A percentile compares a stretch with the other conserved stretches of the same genome.
These are phyloP conservation scores for Podaxis sp. DNA, from an alignment of 768 basidiomycete genomes.

Conservation along the genomic window DNA sequence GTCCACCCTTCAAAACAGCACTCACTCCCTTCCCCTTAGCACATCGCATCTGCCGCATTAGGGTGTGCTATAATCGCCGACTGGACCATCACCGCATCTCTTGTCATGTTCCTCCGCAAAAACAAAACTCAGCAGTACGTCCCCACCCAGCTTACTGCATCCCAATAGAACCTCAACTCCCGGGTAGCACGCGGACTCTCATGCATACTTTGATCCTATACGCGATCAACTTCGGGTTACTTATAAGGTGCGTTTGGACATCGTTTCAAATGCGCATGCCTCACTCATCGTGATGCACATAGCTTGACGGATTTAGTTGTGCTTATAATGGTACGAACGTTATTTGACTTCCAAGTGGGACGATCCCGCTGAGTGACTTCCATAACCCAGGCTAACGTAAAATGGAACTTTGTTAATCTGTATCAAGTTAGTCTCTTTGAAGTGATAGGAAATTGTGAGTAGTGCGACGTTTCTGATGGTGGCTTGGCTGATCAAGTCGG, in stretches of 20 bases:
- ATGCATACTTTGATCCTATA: neutral
- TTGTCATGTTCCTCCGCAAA: neutral
- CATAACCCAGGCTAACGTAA: neutral
- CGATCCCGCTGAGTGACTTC: no score
- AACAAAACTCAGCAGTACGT: neutral
- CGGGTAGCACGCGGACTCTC: neutral
- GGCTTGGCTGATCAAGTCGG: neutral
- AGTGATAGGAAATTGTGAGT: slow-evolving; percentile 8
- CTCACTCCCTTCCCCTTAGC: neutral
- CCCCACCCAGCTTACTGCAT: no score
- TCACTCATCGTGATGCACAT: neutral
- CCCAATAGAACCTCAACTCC: neutral
- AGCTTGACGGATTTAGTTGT: slow-evolving; percentile 4
- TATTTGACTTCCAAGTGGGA: neutral
- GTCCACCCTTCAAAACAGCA: neutral
- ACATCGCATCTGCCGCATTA: neutral
- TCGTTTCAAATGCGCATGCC: neutral
- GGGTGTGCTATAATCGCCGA: neutral
- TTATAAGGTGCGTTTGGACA: neutral
- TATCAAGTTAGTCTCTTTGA: slow-evolving; percentile 2
- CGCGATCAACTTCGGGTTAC: neutral
- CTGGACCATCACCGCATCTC: slow-evolving; percentile 3
- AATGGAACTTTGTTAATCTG: neutral
- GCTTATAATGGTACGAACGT: neutral
- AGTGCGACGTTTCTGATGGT: neutral